Base-by-base conservation (phyloP, 768 basidiomycete species). In the Mycena rebaudengoi region DNA sequence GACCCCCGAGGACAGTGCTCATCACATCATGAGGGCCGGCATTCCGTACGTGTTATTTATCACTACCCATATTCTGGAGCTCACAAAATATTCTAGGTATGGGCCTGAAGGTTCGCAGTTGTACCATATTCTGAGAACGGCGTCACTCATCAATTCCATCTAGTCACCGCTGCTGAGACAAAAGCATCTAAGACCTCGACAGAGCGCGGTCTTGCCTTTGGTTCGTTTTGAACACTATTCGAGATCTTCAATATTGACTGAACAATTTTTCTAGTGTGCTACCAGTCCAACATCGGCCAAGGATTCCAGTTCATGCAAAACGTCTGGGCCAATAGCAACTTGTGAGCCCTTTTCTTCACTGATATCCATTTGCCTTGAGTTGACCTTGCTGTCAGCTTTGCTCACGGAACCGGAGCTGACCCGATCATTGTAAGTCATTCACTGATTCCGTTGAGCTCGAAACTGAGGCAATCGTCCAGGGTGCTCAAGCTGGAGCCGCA, bases 11-110 rank as follows among this genome's bases (percentile, higher is more conserved):
- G 40, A 35, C 35, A 60, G 29, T 28, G 20, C 3, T 4, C 69
- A 68, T 41, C 68, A 70, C 50, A 73, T 79, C 30, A 67, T 79
- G 6, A 74, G 78, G n/a, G 65, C 70, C 10, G 75, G 76, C 21
- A 77, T 76, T 64, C 78, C 79, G 6, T 80, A 78, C 50, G n/a
- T n/a, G n/a, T n/a, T n/a, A n/a, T n/a, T n/a, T n/a, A n/a, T n/a
- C n/a, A n/a, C n/a, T n/a, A n/a, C n/a, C n/a, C n/a, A n/a, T n/a
- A n/a, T n/a, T n/a, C n/a, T n/a, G n/a, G n/a, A n/a, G n/a, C n/a
- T n/a, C n/a, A n/a, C n/a, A n/a, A n/a, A n/a, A n/a, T n/a, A n/a
- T n/a, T n/a, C n/a, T n/a, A n/a, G n/a, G n/a, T n/a, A n/a, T n/a
- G 79, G 80, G 4, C 63, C 63, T 2, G 67, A 68, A 56, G 66